phyloP scores from a whole-genome alignment of 257 asterid species.

The Lycium ferocissimum region DNA sequence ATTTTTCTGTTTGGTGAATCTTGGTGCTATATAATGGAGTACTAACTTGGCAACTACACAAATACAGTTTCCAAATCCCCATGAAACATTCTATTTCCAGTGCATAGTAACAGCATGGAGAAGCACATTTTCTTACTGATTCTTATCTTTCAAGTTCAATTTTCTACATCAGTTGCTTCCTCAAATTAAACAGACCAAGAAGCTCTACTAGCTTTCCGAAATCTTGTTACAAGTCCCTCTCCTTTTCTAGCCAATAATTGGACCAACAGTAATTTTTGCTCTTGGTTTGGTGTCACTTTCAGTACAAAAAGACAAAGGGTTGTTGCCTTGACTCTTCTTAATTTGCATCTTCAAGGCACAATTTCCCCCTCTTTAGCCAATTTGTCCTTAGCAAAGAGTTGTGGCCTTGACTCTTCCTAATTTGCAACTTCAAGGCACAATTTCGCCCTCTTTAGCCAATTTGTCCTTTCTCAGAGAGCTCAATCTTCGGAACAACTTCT shows the following conservation, averaged over 20 bases:
- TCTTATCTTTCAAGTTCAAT: background rate
- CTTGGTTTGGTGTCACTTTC: conserved; percentile 34
- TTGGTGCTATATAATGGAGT: too few species aligned
- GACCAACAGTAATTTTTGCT: conserved; percentile 37
- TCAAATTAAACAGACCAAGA: conserved; percentile 35
- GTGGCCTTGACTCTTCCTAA: conserved; percentile 32
- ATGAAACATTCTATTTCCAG: background rate
- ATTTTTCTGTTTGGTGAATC: too few species aligned
- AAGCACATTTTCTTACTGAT: conserved; percentile 4
- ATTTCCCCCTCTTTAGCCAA: conserved; percentile 38
- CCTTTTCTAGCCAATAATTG: conserved; percentile 33
- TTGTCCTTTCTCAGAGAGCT: conserved; percentile 42
- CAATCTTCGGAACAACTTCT: conserved; percentile 31
- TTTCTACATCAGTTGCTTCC: conserved; percentile 28
- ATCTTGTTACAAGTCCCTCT: conserved; percentile 34
- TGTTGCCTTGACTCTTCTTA: conserved; percentile 32
- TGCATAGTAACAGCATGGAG: background rate
- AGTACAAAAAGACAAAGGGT: conserved; percentile 18
- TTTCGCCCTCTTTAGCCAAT: conserved; percentile 38
- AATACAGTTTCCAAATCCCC: too few species aligned
- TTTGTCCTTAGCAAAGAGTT: conserved; percentile 39
- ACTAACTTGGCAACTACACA: too few species aligned
- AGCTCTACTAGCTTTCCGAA: conserved; percentile 40
- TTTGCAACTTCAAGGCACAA: conserved; percentile 40
- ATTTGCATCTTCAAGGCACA: conserved; percentile 39